Conservation (phyloP, 169 alveolate species). For the Sarcocystis neurona region DNA sequence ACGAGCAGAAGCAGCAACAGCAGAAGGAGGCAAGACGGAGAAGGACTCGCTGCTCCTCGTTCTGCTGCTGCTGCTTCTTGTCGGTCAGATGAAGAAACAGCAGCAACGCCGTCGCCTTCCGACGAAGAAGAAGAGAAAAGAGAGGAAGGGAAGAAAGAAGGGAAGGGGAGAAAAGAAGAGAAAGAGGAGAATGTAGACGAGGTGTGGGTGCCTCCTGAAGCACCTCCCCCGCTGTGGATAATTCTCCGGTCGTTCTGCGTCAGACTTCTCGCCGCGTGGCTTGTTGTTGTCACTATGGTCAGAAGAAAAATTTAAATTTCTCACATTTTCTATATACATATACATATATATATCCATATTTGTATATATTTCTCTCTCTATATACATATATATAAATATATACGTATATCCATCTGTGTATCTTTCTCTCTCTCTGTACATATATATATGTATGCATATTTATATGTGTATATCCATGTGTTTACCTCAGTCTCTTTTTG, state of each 20-base stretch:
- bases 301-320: not conserved
- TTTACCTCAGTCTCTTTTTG: too few species aligned
- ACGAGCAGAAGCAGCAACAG: too few species aligned
- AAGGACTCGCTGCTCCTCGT: too few species aligned
- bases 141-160: not conserved
- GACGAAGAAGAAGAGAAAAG: not conserved
- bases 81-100: too few species aligned
- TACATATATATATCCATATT: too few species aligned
- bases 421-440: too few species aligned
- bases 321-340: not conserved
- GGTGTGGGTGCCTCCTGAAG: not conserved
- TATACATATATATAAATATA: too few species aligned
- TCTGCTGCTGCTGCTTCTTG: too few species aligned
- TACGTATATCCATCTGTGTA: not conserved
- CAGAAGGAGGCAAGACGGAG: too few species aligned
- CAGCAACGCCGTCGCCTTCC: too few species aligned
- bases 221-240: conserved; percentile 1
- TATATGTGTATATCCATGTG: too few species aligned
- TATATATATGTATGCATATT: too few species aligned
- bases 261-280: not conserved
- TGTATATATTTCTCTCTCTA: not conserved
- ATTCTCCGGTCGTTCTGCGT: not conserved
- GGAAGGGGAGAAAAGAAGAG: not conserved
- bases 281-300: not conserved
- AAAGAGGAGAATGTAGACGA: not conserved